Evolutionary conservation across 2,329 filamentous ascomycete species (phyloP).

Genomic region (Diaporthe destruens): DNA sequence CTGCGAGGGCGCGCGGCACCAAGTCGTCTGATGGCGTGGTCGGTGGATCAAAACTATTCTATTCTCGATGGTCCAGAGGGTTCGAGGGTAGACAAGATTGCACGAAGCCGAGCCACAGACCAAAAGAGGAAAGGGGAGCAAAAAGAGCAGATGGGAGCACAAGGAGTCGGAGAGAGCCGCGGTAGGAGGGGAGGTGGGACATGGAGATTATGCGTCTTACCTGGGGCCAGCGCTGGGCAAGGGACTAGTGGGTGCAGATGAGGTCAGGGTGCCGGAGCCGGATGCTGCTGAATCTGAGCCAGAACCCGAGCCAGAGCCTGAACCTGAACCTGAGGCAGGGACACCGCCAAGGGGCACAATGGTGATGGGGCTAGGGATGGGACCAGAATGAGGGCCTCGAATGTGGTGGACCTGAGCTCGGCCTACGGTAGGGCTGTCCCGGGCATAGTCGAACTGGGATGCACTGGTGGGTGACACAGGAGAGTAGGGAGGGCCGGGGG

Average conservation of each 20-base stretch:
- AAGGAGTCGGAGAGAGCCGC: constrained; percentile 13
- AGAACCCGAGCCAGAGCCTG: neutral
- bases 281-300: constrained; percentile 19
- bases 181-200: neutral
- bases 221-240: constrained; percentile 43
- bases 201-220: constrained; percentile 42
- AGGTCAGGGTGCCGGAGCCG: constrained; percentile 32
- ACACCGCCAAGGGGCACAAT: constrained; percentile 47
- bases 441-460: constrained; percentile 46
- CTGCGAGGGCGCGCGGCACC: constrained; percentile 11
- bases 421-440: constrained; percentile 63
- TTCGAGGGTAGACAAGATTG: constrained; percentile 22
- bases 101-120: constrained; percentile 16
- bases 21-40: constrained; percentile 11
- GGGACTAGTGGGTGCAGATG: constrained; percentile 39
- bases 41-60: constrained; percentile 23
- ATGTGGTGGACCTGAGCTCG: constrained; percentile 47
- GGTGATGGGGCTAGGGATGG: constrained; percentile 45
- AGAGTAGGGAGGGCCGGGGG: constrained; percentile 35
- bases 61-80: neutral
- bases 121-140: constrained; percentile 18
- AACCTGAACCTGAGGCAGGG: constrained; percentile 38
- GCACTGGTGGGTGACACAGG: constrained; percentile 37
- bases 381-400: constrained; percentile 33
- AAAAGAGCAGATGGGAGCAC: constrained; percentile 4